Percentiles rank a stretch among this genome's conserved stretches.
These are phyloP conservation scores for Hyaloperonospora brassicae DNA, from an alignment of 352 stramenopile genomes.

Conservation along the genomic window DNA sequence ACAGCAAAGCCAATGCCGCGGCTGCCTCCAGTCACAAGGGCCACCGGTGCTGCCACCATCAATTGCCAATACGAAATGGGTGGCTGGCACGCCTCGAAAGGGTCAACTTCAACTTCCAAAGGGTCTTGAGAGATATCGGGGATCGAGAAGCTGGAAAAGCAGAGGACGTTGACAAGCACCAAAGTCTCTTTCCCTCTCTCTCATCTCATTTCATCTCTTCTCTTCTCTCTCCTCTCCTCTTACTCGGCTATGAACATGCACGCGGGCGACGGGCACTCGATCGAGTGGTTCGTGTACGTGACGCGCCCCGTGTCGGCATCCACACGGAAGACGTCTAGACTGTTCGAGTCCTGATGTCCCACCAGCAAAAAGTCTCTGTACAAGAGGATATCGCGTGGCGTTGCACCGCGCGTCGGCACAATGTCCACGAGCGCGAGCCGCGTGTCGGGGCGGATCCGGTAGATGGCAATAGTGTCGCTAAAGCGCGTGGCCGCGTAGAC, in stretches of 20 bases:
- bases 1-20: conserved; percentile 74
- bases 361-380: conserved; percentile 51
- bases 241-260: conserved; percentile 34
- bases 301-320: conserved; percentile 38
- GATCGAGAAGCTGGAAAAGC: no score
- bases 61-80: not conserved
- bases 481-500: conserved; percentile 60
- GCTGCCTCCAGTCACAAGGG: conserved; percentile 73
- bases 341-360: conserved; percentile 55
- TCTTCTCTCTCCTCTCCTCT: conserved; percentile 1
- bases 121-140: no score
- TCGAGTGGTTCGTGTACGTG: conserved; percentile 37
- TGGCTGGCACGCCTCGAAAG: no score
- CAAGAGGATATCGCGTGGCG: conserved; percentile 46
- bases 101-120: no score
- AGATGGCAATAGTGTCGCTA: conserved; percentile 57
- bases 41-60: conserved; percentile 19
- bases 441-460: conserved; percentile 35
- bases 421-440: conserved; percentile 42
- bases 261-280: conserved; percentile 42
- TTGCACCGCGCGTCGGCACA: conserved; percentile 39
- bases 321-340: conserved; percentile 48
- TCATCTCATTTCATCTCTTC: no score
- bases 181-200: no score
- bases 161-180: no score